Evolutionary conservation across 306 rosid genomes (phyloP), one percentile per base, ranked within the genome.

Genomic region (Cicer judaicum): DNA sequence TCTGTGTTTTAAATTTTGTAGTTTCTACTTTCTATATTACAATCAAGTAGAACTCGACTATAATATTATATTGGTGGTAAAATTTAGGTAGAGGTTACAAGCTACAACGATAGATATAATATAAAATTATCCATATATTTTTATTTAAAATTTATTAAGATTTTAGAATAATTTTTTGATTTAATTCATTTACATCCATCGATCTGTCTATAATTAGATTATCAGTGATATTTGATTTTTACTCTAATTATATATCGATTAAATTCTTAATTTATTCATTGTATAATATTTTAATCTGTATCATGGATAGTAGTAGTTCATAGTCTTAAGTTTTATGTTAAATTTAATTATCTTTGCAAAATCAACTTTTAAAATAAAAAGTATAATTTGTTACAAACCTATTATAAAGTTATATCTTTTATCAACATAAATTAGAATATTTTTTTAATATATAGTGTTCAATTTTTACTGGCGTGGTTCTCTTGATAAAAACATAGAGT

Each of bases 51-150:
- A 40, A 39, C 11, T 39, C 64, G 10, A 68, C 53, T 69, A 43
- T 66, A 65, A 12, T 39, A 39, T 19, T 38, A 44, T 13, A 56
- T 38, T 12, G 62, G 43, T 13, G 42, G 19, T 29, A 8, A 53
- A 47, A 53, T 54, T 64, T 36, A 44, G 52, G 59, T 8, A 8
- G 21, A 55, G 61, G 63, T 19, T 57, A 24, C 41, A 24, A 57
- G 64, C 64, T 75, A 44, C 44, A 49, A 12, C 11, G 70, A 54
- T 68, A 34, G 46, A 29, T 68, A 68, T 15, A 48, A 47, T 68
- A 48, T 68, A 48, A 68, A 47, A 16, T 18, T 40, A 43, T 43
- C 36, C 13, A 41, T 15, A 4, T 63, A 8, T 63, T 9, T 15
- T 8, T 16, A 5, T 41, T 15, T 64, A 5, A 43, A 65, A 44